Conservation (phyloP, 2,329 filamentous ascomycete species). For the Claviceps sp. region DNA sequence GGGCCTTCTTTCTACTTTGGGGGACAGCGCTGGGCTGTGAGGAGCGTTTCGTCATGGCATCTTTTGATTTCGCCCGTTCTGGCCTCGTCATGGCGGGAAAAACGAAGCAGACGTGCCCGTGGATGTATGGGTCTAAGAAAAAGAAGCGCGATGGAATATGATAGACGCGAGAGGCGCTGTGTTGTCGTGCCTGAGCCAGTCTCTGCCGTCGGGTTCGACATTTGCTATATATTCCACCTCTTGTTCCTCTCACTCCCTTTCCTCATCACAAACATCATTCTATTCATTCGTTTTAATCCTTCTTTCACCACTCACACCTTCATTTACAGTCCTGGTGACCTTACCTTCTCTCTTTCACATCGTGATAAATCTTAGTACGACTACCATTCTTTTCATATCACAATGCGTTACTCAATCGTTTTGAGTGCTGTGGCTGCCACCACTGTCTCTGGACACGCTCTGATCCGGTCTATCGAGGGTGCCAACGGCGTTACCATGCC, state of each 20-base stretch:
- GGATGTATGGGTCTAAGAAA: too few species aligned
- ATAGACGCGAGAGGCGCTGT: too few species aligned
- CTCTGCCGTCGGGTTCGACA: background rate
- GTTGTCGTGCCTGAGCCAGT: background rate
- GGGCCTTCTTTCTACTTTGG: background rate
- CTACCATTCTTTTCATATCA: slow-evolving; percentile 1
- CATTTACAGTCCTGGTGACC: slow-evolving; percentile 2
- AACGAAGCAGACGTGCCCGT: background rate
- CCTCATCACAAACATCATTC: background rate
- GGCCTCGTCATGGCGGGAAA: background rate
- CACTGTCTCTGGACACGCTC: slow-evolving; percentile 2
- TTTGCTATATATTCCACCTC: background rate
- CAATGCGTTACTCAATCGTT: slow-evolving; percentile 17
- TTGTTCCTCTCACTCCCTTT: background rate
- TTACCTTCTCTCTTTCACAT: background rate
- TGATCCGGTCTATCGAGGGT: background rate
- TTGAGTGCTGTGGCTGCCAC: slow-evolving; percentile 18
- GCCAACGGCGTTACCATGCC: slow-evolving; percentile 4
- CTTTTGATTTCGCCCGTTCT: too few species aligned
- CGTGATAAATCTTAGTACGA: too few species aligned
- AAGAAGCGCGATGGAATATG: too few species aligned
- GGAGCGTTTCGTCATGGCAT: background rate
- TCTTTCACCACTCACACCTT: background rate
- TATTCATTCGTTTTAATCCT: background rate
- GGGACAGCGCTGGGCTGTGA: background rate